phyloP scores from a whole-genome alignment of 306 rosid species.

The Arachis hypogaea region DNA sequence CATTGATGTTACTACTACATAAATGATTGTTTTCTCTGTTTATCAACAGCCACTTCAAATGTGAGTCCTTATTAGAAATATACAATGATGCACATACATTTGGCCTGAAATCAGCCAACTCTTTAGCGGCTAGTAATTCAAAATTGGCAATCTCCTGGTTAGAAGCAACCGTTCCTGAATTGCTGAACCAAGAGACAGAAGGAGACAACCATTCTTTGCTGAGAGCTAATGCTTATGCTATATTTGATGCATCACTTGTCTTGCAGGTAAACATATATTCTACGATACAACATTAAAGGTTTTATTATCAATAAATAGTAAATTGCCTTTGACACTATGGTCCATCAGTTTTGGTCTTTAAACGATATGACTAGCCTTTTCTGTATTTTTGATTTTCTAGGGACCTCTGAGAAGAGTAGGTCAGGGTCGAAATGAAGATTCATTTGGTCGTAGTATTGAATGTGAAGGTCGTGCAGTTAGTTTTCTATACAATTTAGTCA shows the following conservation, averaged over 20 bases:
- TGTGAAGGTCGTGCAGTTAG: constrained; percentile 86
- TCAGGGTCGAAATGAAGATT: constrained; percentile 61
- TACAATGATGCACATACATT: constrained; percentile 77
- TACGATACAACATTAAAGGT: constrained; percentile 16
- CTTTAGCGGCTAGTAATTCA: constrained; percentile 70
- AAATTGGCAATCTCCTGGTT: constrained; percentile 89
- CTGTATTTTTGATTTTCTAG: constrained; percentile 49
- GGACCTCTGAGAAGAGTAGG: constrained; percentile 83
- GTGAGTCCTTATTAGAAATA: constrained; percentile 80
- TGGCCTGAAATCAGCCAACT: constrained; percentile 74
- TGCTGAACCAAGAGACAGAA: constrained; percentile 55
- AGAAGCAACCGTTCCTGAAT: constrained; percentile 84
- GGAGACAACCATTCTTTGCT: constrained; percentile 53
- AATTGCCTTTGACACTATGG: constrained; percentile 29
- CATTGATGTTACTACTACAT: constrained; percentile 37
- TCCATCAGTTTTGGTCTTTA: constrained; percentile 24
- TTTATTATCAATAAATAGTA: constrained; percentile 24
- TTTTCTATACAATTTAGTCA: constrained; percentile 74
- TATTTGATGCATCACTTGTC: constrained; percentile 85
- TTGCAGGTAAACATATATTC: constrained; percentile 70
- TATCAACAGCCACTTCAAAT: constrained; percentile 67
- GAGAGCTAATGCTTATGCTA: constrained; percentile 72
- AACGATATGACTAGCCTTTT: constrained; percentile 16
- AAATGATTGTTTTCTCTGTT: constrained; percentile 36
- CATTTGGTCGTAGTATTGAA: constrained; percentile 65